Conservation (phyloP, 257 asterid species). For the Echium plantagineum region DNA sequence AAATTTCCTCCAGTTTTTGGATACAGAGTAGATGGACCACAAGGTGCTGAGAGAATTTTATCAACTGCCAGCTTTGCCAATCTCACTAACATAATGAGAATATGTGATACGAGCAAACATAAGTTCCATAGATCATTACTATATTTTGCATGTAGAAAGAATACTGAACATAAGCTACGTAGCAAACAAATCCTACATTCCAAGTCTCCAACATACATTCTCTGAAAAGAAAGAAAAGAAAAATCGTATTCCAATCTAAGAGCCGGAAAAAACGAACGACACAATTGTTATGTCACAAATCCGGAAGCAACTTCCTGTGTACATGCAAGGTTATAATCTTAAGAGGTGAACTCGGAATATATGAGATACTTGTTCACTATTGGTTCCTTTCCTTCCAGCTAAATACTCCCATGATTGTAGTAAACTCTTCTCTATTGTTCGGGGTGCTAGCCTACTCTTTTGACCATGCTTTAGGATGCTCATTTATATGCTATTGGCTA, state of each 20-base stretch:
- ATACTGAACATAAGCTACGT: neutral
- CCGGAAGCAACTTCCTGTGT: no score
- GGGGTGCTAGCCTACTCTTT: no score
- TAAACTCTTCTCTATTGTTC: no score
- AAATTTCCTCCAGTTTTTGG: slow-evolving; percentile 79
- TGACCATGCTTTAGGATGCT: no score
- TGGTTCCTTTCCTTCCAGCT: no score
- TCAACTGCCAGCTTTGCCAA: slow-evolving; percentile 78
- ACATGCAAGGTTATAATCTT: no score
- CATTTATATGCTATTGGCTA: no score
- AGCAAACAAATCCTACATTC: neutral
- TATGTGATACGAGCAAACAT: slow-evolving; percentile 1
- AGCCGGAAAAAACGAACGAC: no score
- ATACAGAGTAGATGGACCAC: slow-evolving; percentile 48
- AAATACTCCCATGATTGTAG: no score
- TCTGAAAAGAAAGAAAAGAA: neutral
- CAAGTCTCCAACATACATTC: neutral
- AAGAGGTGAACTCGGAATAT: no score
- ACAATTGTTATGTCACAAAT: no score
- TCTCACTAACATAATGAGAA: slow-evolving; percentile 47
- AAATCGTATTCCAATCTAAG: neutral
- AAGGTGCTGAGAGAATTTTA: slow-evolving; percentile 72
- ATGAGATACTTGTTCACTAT: no score
- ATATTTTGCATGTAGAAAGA: neutral
- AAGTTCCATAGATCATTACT: neutral